phyloP scores from a whole-genome alignment of 441 rosid species.

The Adansonia grandidieri region DNA sequence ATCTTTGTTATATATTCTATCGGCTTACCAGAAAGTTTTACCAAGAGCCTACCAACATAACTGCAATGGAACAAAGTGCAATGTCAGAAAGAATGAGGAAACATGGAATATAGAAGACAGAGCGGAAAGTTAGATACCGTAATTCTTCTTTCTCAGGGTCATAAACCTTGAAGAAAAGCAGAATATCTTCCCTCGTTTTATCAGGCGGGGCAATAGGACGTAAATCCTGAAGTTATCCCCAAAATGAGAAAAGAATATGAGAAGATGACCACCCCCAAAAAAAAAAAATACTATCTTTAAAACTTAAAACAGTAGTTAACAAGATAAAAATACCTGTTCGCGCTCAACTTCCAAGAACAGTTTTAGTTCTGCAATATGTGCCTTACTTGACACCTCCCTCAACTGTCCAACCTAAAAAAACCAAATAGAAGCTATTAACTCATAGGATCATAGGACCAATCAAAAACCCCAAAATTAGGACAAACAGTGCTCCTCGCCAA shows the following conservation, averaged over 20 bases:
- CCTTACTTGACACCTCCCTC: conserved; percentile 81
- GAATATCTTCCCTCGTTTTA: conserved; percentile 78
- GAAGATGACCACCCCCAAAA: not conserved
- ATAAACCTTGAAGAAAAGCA: conserved; percentile 90
- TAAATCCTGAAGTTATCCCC: conserved; percentile 61
- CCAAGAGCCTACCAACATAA: conserved; percentile 81
- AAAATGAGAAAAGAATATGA: not conserved
- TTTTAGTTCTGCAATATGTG: conserved; percentile 77
- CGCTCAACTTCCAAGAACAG: conserved; percentile 84
- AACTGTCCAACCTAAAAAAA: conserved; percentile 83
- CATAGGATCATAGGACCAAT: not conserved
- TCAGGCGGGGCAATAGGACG: conserved; percentile 70
- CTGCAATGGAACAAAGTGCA: conserved; percentile 44
- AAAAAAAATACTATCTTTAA: not conserved
- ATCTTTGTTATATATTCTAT: conserved; percentile 70
- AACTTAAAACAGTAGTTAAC: not conserved
- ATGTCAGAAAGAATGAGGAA: conserved; percentile 4
- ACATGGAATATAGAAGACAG: not conserved
- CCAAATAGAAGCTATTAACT: conserved; percentile 5
- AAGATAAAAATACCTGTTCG: conserved; percentile 60
- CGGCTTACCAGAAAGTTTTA: conserved; percentile 76
- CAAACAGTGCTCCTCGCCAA: conserved; percentile 1
- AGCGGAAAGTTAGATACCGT: conserved; percentile 49
- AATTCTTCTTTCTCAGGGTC: conserved; percentile 81
- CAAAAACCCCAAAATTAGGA: not conserved